Base-by-base conservation (phyloP, 768 basidiomycete species). In the Leccinum arenicola region DNA sequence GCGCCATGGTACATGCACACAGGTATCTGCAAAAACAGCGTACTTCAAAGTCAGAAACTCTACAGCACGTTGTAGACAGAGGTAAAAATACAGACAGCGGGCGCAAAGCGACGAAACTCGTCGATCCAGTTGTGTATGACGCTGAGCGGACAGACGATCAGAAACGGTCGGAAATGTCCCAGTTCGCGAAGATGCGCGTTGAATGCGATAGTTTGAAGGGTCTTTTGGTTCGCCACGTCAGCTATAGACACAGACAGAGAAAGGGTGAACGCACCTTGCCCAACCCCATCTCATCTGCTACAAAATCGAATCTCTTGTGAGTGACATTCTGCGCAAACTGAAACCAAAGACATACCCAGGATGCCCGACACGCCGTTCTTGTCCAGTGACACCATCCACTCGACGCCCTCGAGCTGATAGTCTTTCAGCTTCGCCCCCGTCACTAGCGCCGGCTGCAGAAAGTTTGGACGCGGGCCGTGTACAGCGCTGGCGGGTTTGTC, bases 281-380 rank as follows among this genome's bases (percentile, higher is more conserved):
- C 1, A 96, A 76, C 19, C 94, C 95, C 95, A 97, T 97, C 71
- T 97, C 95, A 66, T 97, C 95, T 27, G 95, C 95, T 86, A 73
- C 36, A 8, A 15, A 52, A 31, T n/a, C 21, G 4, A 40, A 43
- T 19, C 10, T 19, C 40, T 43, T 12, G 19, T 60, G 21, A 52
- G 43, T 15, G 2, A 70, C 43, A 66, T 9, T 50, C 49, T 66
- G 45, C 11, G 1, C 1, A 11, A 74, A 35, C 10, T 63, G 70
- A 50, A 33, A 21, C n/a, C 14, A 27, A 23, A 35, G 14, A 70
- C 82, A 36, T 59, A 89, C 88, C 89, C 43, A 92, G 65, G 59
- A 92, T 92, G 1, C 91, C 91, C 1, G 86, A 87, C 21, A 92
- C 88, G 1, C 91, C 91, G 65, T 93, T 94, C 73, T 90, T 83